phyloP scores from a whole-genome alignment of 768 basidiomycete species.

The Amanita pallidorosea region DNA sequence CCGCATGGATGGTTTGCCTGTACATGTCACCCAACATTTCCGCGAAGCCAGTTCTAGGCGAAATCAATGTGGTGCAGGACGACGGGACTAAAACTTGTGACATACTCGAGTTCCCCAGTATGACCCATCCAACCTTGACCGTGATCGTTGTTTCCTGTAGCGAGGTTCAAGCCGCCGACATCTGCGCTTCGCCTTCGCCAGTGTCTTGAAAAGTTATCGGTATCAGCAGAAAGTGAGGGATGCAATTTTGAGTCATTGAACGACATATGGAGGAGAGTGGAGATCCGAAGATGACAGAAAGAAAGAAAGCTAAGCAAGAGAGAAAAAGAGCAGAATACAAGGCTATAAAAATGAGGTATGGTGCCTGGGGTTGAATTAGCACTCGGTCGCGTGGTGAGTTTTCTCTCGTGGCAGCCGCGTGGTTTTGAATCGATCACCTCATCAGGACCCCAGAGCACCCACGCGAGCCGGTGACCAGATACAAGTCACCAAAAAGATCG shows the following conservation, averaged over 20 bases:
- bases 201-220: slow-evolving; percentile 9
- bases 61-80: slow-evolving; percentile 4
- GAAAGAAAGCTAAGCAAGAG: slow-evolving; percentile 4
- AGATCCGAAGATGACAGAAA: slow-evolving; percentile 7
- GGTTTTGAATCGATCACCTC: slow-evolving; percentile 18
- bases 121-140: slow-evolving; percentile 64
- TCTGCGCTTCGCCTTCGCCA: slow-evolving; percentile 69
- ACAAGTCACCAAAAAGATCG: slow-evolving; percentile 11
- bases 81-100: slow-evolving; percentile 8
- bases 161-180: slow-evolving; percentile 79
- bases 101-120: slow-evolving; percentile 39
- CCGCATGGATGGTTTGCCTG: slow-evolving; percentile 62
- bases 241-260: background rate
- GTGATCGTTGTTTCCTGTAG: slow-evolving; percentile 47
- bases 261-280: background rate
- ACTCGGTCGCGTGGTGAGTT: slow-evolving; percentile 28
- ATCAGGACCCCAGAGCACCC: slow-evolving; percentile 11
- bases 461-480: slow-evolving; percentile 2
- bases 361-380: slow-evolving; percentile 9
- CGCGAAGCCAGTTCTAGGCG: slow-evolving; percentile 50
- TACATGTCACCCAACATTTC: slow-evolving; percentile 83
- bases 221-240: background rate
- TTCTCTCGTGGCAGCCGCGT: slow-evolving; percentile 37
- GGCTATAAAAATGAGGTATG: slow-evolving; percentile 13
- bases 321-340: slow-evolving; percentile 8